A percentile compares a stretch with the other conserved stretches of the same genome.
Evolutionary conservation across 2,329 filamentous ascomycete species (phyloP).

Genomic region (Zymoseptoria ardabiliae): DNA sequence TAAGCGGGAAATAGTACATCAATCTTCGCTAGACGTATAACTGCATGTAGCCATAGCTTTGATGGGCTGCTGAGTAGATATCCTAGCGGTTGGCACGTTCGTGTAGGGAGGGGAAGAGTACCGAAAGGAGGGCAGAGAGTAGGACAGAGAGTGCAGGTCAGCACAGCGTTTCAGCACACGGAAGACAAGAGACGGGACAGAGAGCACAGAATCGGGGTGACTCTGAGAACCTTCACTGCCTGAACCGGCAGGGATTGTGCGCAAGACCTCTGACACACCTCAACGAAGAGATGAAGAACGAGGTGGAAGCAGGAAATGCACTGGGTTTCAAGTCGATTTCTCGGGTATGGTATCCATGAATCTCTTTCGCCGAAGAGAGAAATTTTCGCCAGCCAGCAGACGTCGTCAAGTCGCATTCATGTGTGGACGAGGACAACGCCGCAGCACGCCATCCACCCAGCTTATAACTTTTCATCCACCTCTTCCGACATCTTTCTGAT

Average conservation of each 20-base stretch:
- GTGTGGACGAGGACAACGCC: not conserved
- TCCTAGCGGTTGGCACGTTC: not conserved
- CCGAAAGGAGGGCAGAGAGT: too few species aligned
- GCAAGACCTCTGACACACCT: not conserved
- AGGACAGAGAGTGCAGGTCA: not conserved
- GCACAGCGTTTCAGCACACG: not conserved
- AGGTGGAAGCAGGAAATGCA: not conserved
- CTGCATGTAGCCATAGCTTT: constrained; percentile 1
- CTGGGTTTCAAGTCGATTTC: not conserved
- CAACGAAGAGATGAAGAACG: not conserved
- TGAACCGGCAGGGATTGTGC: not conserved
- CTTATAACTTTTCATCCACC: not conserved
- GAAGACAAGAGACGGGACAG: not conserved
- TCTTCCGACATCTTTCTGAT: not conserved
- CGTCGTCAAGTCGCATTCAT: not conserved
- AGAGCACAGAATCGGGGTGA: not conserved
- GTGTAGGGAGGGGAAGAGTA: not conserved
- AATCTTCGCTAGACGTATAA: constrained; percentile 2
- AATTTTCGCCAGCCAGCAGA: not conserved
- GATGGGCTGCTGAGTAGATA: not conserved
- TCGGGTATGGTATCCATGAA: not conserved
- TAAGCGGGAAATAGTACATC: not conserved
- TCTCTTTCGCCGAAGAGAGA: not conserved
- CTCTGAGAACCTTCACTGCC: not conserved
- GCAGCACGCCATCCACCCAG: not conserved